Conservation (phyloP, 2,329 filamentous ascomycete species). For the Rosellinia necatrix region DNA sequence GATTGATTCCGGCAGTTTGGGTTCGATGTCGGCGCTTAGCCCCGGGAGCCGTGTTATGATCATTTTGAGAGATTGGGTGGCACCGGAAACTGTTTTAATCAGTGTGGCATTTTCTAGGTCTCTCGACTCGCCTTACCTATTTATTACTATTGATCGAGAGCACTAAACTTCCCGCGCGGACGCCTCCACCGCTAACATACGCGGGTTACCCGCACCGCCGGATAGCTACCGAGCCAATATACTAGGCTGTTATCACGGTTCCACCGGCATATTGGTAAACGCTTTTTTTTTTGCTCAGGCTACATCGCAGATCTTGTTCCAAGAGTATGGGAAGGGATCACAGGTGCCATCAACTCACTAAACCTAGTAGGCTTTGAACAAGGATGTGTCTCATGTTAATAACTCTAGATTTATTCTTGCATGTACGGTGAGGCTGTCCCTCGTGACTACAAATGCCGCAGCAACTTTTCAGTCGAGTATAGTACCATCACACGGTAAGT, state of each 20-base stretch:
- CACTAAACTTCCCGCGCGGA: background rate
- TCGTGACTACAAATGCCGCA: conserved; percentile 3
- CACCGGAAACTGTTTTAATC: background rate
- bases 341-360: background rate
- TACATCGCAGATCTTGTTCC: background rate
- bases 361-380: background rate
- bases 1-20: conserved; percentile 12
- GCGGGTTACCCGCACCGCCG: background rate
- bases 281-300: background rate
- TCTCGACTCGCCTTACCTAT: conserved; percentile 6
- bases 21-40: conserved; percentile 1
- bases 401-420: conserved; percentile 12
- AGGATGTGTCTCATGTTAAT: conserved; percentile 12
- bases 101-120: background rate
- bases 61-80: conserved; percentile 18
- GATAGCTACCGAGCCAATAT: conserved; percentile 3
- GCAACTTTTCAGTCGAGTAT: conserved; percentile 6
- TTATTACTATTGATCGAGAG: conserved; percentile 3
- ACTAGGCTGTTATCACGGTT: background rate
- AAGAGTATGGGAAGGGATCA: conserved; percentile 4
- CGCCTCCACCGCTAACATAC: too few relatives aligned
- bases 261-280: too few relatives aligned
- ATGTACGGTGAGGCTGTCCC: conserved; percentile 8
- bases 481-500: background rate
- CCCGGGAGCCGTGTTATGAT: conserved; percentile 11